Conservation (phyloP, 306 rosid genomes). For the Heteromeles arbutifolia region DNA sequence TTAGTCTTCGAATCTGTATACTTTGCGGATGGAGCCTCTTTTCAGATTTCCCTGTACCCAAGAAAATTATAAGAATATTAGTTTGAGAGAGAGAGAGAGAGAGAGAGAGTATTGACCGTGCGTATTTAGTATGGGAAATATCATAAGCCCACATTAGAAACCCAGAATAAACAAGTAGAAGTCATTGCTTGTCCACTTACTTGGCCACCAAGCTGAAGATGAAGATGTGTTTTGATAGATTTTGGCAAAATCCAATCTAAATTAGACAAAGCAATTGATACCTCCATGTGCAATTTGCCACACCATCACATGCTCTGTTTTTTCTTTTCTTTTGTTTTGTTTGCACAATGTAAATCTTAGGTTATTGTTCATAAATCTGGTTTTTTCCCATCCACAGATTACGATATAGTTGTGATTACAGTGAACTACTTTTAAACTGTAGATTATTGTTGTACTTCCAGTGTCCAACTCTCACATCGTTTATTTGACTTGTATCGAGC, state of each 20-base stretch:
- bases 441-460: too few species aligned
- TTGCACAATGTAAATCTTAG: neutral
- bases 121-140: neutral
- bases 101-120: neutral
- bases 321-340: neutral
- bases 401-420: too few species aligned
- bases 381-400: neutral
- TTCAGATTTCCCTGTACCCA: constrained; percentile 32
- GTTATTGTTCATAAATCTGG: constrained; percentile 8
- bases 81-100: constrained; percentile 4
- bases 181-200: neutral
- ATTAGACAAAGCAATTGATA: constrained; percentile 10
- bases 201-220: neutral
- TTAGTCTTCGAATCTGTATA: constrained; percentile 33
- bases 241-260: constrained; percentile 4
- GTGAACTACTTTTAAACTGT: too few species aligned
- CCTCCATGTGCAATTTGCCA: constrained; percentile 34
- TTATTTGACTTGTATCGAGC: too few species aligned
- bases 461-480: too few species aligned
- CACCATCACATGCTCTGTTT: constrained; percentile 21
- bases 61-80: constrained; percentile 33
- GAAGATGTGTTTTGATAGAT: neutral
- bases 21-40: too few species aligned
- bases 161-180: neutral
- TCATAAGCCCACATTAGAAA: neutral